phyloP scores from a whole-genome alignment of 2,329 filamentous ascomycete species.

The Dendryphion nanum region DNA sequence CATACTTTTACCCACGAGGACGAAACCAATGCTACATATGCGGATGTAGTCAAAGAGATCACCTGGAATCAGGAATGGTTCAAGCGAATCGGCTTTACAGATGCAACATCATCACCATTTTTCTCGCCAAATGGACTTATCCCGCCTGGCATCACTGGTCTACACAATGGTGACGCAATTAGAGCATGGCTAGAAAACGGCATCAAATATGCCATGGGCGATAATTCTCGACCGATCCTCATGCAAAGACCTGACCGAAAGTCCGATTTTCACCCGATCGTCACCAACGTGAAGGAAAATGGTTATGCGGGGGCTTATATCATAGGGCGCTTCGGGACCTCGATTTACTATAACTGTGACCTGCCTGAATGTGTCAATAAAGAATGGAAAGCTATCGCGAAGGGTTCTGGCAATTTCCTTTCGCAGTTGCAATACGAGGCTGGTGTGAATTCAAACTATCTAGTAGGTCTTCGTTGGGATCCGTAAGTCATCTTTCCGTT shows the following conservation, averaged over 20 bases:
- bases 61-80: slow-evolving; percentile 60
- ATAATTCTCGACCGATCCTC: slow-evolving; percentile 57
- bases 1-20: slow-evolving; percentile 44
- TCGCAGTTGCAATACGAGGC: slow-evolving; percentile 52
- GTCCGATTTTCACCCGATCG: slow-evolving; percentile 51
- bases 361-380: slow-evolving; percentile 51
- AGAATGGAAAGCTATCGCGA: slow-evolving; percentile 59
- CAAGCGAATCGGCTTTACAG: slow-evolving; percentile 48
- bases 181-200: slow-evolving; percentile 57
- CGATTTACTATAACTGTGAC: slow-evolving; percentile 63
- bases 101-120: slow-evolving; percentile 37
- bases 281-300: slow-evolving; percentile 49
- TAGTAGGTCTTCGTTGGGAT: slow-evolving; percentile 54
- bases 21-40: slow-evolving; percentile 58
- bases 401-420: slow-evolving; percentile 49
- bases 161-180: slow-evolving; percentile 61
- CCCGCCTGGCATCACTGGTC: slow-evolving; percentile 60
- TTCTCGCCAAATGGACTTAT: slow-evolving; percentile 57
- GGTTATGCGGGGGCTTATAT: slow-evolving; percentile 56
- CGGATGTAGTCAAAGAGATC: slow-evolving; percentile 56
- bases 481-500: slow-evolving; percentile 16
- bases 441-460: slow-evolving; percentile 52
- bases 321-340: slow-evolving; percentile 57
- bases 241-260: slow-evolving; percentile 41
- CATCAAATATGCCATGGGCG: slow-evolving; percentile 56